Conservation (phyloP, 202 grass and related monocot genomes). For the Musa balbisiana region DNA sequence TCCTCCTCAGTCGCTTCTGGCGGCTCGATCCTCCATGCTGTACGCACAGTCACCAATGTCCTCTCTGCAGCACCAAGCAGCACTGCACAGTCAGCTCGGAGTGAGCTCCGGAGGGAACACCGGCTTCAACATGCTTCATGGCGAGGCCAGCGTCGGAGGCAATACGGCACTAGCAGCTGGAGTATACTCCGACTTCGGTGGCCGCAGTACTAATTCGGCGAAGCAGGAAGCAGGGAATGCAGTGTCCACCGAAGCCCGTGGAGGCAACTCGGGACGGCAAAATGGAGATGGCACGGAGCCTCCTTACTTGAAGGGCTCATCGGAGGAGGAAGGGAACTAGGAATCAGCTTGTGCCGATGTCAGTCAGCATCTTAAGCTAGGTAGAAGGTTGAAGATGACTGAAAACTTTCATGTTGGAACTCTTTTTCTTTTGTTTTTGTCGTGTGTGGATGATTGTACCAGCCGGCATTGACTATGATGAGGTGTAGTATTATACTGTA, state of each 20-base stretch:
- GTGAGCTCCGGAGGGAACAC: conserved; percentile 39
- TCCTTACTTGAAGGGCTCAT: not conserved
- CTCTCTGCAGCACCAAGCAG: conserved; percentile 48
- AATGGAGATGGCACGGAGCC: not conserved
- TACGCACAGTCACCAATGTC: conserved; percentile 64
- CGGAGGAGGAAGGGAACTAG: not conserved
- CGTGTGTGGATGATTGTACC: not conserved
- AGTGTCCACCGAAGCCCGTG: not conserved
- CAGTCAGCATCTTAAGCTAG: not conserved
- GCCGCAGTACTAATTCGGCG: not conserved
- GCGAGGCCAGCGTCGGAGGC: conserved; percentile 8
- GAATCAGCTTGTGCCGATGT: not conserved
- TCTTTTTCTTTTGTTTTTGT: not conserved
- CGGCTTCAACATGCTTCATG: conserved; percentile 50
- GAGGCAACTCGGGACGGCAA: not conserved
- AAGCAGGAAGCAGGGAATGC: conserved; percentile 18
- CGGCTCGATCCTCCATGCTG: conserved; percentile 74
- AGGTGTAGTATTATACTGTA: no score
- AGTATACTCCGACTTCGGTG: conserved; percentile 8
- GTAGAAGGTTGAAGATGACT: not conserved
- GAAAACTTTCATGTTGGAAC: not conserved
- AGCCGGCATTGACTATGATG: no score
- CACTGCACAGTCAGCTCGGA: conserved; percentile 49
- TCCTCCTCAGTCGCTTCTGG: conserved; percentile 63
- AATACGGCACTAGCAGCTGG: conserved; percentile 1